Evolutionary conservation across 768 basidiomycete species (phyloP).

Genomic region (Albatrellus ellisii): DNA sequence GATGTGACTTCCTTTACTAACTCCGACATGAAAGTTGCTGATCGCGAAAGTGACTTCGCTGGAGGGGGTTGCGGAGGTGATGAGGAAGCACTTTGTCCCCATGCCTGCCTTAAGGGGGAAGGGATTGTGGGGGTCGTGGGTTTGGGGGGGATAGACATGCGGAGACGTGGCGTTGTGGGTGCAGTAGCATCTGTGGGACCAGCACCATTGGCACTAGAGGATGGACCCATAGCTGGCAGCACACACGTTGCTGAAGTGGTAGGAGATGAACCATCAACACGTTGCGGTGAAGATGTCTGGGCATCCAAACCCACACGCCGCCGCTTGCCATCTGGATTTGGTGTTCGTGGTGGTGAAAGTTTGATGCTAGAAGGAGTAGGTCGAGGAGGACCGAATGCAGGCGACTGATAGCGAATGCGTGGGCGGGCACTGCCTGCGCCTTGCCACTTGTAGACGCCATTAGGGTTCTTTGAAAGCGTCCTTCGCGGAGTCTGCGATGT

Average conservation of each 20-base stretch:
- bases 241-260: slow-evolving; percentile 7
- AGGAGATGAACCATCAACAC: slow-evolving; percentile 12
- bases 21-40: slow-evolving; percentile 55
- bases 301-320: slow-evolving; percentile 42
- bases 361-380: slow-evolving; percentile 32
- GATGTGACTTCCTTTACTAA: slow-evolving; percentile 62
- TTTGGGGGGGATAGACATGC: slow-evolving; percentile 23
- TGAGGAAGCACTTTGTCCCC: slow-evolving; percentile 33
- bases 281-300: slow-evolving; percentile 23
- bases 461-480: slow-evolving; percentile 56
- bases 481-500: slow-evolving; percentile 30
- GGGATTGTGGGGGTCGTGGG: slow-evolving; percentile 52
- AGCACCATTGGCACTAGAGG: slow-evolving; percentile 6
- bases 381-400: slow-evolving; percentile 48
- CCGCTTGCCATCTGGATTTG: slow-evolving; percentile 41
- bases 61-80: slow-evolving; percentile 20
- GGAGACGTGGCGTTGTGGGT: slow-evolving; percentile 14
- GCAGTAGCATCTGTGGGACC: slow-evolving; percentile 8
- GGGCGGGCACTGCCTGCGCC: slow-evolving; percentile 64
- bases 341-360: slow-evolving; percentile 25
- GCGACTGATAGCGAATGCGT: slow-evolving; percentile 60
- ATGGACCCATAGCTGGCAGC: slow-evolving; percentile 2
- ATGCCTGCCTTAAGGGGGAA: slow-evolving; percentile 65
- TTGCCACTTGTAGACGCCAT: slow-evolving; percentile 60
- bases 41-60: slow-evolving; percentile 40